phyloP scores from a whole-genome alignment of 805 yeast species.

The Ogataea trehaloabstinens region DNA sequence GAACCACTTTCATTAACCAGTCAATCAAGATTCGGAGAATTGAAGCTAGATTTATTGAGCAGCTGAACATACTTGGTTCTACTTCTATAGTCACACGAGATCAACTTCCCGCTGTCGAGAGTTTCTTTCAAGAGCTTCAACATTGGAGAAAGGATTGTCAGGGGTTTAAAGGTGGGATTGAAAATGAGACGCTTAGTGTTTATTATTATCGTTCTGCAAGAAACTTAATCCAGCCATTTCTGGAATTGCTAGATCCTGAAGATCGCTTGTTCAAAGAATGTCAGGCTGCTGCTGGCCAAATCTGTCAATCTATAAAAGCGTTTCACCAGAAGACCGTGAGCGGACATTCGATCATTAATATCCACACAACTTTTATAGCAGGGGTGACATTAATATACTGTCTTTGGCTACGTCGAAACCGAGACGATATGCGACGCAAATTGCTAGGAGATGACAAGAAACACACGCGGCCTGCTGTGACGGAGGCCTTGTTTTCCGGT shows the following conservation, averaged over 20 bases:
- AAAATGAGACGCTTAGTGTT: slow-evolving; percentile 56
- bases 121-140: slow-evolving; percentile 52
- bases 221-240: slow-evolving; percentile 59
- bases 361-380: slow-evolving; percentile 66
- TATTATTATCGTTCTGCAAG: slow-evolving; percentile 62
- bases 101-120: slow-evolving; percentile 51
- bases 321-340: slow-evolving; percentile 60
- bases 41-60: slow-evolving; percentile 58
- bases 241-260: slow-evolving; percentile 59
- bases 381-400: slow-evolving; percentile 68
- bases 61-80: slow-evolving; percentile 39
- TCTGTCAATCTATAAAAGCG: slow-evolving; percentile 60
- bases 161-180: slow-evolving; percentile 46
- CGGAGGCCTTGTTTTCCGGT: slow-evolving; percentile 51
- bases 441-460: slow-evolving; percentile 55
- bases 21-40: slow-evolving; percentile 54
- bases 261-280: slow-evolving; percentile 61
- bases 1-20: slow-evolving; percentile 51
- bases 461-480: slow-evolving; percentile 58
- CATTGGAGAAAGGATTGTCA: slow-evolving; percentile 56
- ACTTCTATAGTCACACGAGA: slow-evolving; percentile 28
- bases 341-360: slow-evolving; percentile 65
- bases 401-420: slow-evolving; percentile 62
- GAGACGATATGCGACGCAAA: slow-evolving; percentile 55
- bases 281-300: slow-evolving; percentile 71